Base-by-base conservation (phyloP, 2,329 filamentous ascomycete species). In the Curvularia hawaiiensis region DNA sequence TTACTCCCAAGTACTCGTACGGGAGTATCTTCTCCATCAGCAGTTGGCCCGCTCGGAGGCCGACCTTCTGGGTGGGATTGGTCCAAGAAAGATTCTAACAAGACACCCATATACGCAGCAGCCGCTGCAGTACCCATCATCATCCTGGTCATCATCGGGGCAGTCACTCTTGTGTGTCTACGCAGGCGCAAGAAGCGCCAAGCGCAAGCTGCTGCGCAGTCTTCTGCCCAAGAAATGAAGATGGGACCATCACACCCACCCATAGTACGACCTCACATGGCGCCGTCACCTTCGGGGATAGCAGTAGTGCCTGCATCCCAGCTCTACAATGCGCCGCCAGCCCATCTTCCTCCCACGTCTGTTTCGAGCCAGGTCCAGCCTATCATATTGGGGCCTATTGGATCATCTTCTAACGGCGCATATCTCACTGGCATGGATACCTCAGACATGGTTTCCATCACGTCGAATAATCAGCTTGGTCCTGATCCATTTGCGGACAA, bases 361-460 rank as follows among this genome's bases (percentile, higher is more conserved):
- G 61, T 30, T 12, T 60, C 60, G 40, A 59, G 48, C 2, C 47
- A 60, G 12, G 52, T 67, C 26, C 69, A 63, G 14, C 74, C 74
- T 22, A 66, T 76, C 22, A 75, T 76, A 8, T 61, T 75, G 8
- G 74, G 74, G 4, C 74, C 74, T 0, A 75, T 76, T 33, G 57
- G 59, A 8, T 63, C 67, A 2, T 67, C 67, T n/a, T 65, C 64
- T 8, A 71, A 71, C 35, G 67, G 72, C 28, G 69, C 70, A 20
- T 77, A 76, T 60, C 65, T 72, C 22, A 76, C 75, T 22, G 75
- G 75, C 12, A 75, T 77, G 40, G 75, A 77, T 52, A 77, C 74
- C 2, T 76, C 74, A 3, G 74, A 76, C 33, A 60, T 71, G 16
- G 60, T 75, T 1, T 76, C 74, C 2, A 58, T 75, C 47, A 66